Conservation (phyloP, 768 basidiomycete species). For the Trametes cinnabarina region DNA sequence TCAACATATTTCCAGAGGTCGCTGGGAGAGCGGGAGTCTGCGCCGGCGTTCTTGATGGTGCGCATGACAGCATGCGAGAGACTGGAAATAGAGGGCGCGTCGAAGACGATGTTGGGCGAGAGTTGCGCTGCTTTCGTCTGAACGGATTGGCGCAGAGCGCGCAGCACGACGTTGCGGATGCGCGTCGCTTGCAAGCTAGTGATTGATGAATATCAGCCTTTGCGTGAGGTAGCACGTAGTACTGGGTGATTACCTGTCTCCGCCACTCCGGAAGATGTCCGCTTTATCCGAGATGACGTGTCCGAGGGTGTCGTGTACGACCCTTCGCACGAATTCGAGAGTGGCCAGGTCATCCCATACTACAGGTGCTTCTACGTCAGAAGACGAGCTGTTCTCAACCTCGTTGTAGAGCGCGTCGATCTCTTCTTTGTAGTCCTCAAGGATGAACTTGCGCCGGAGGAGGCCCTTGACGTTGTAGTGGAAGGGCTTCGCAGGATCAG, state of each 20-base stretch:
- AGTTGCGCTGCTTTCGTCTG: background rate
- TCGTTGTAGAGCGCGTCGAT: slow-evolving; percentile 37
- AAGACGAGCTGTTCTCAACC: slow-evolving; percentile 32
- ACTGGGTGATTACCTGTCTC: slow-evolving; percentile 35
- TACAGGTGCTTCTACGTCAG: slow-evolving; percentile 28
- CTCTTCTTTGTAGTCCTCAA: slow-evolving; percentile 37
- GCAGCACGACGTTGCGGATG: slow-evolving; percentile 32
- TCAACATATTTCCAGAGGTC: background rate
- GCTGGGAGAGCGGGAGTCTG: background rate
- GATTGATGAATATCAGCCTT: background rate
- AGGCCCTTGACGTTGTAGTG: slow-evolving; percentile 32
- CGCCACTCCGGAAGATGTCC: slow-evolving; percentile 39
- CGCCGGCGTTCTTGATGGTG: background rate
- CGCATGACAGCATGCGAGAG: background rate
- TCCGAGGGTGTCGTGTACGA: slow-evolving; percentile 34
- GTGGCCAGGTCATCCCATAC: slow-evolving; percentile 25
- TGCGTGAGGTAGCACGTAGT: background rate
- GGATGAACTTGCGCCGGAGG: slow-evolving; percentile 23
- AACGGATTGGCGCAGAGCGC: slow-evolving; percentile 23
- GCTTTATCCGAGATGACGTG: slow-evolving; percentile 30
- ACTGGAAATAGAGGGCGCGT: background rate
- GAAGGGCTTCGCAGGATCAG: slow-evolving; percentile 31
- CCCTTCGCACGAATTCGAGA: slow-evolving; percentile 31
- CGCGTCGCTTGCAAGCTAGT: slow-evolving; percentile 32
- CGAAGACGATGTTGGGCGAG: slow-evolving; percentile 1